Percentiles rank a stretch among this genome's conserved stretches.
These are phyloP conservation scores for Salvia hispanica DNA, from an alignment of 257 asterid species.

Conservation along the genomic window DNA sequence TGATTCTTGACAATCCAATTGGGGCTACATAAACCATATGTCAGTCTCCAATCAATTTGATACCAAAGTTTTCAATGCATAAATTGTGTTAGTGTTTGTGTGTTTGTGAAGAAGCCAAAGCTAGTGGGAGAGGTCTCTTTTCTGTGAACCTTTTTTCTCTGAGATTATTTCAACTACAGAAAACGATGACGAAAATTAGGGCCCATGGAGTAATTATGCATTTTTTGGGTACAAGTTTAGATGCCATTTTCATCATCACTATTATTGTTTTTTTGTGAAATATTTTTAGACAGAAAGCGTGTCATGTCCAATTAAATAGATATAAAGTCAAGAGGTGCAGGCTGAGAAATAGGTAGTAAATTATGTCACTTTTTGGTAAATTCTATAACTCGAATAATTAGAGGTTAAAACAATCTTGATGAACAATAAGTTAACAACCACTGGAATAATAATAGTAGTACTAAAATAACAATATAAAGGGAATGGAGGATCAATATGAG, in stretches of 20 bases:
- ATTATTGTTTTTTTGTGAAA: slow-evolving; percentile 22
- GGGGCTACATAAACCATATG: neutral
- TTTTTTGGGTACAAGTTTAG: neutral
- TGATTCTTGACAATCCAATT: neutral
- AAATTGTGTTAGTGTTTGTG: neutral
- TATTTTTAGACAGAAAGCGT: slow-evolving; percentile 21
- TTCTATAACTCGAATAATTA: too few species aligned
- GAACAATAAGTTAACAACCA: neutral
- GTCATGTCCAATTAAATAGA: slow-evolving; percentile 18
- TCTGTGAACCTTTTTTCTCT: slow-evolving; percentile 6
- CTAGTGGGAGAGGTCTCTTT: slow-evolving; percentile 23
- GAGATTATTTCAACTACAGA: slow-evolving; percentile 21
- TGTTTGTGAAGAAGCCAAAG: slow-evolving; percentile 10
- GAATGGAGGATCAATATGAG: neutral
- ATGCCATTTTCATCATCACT: slow-evolving; percentile 18
- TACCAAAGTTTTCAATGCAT: neutral
- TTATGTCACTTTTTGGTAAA: too few species aligned
- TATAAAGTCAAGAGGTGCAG: too few species aligned
- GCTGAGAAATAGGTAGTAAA: neutral
- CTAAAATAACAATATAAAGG: neutral
- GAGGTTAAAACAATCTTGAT: too few species aligned
- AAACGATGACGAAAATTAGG: slow-evolving; percentile 20
- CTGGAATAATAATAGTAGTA: neutral
- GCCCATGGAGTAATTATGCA: slow-evolving; percentile 19
- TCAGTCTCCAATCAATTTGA: too few species aligned